Conservation (phyloP, 768 basidiomycete genomes). For the Gelatoporia subvermispora region DNA sequence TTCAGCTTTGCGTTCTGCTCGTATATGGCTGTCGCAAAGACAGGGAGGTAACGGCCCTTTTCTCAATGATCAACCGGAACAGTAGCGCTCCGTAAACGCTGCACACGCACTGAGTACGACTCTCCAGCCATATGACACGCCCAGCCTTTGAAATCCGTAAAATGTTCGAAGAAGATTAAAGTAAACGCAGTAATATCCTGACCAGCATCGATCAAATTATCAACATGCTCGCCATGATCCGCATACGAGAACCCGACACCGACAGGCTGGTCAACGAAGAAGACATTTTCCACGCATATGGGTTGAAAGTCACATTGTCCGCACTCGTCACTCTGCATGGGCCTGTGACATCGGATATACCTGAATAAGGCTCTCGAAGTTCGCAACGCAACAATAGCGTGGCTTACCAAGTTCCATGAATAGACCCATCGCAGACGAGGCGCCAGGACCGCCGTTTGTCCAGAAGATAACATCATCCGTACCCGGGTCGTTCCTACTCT, state of each 20-base stretch:
- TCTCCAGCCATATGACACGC: slow-evolving; percentile 38
- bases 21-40: slow-evolving; percentile 43
- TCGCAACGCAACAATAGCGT: neutral
- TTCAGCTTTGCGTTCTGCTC: slow-evolving; percentile 41
- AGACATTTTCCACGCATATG: slow-evolving; percentile 66
- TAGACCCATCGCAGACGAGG: slow-evolving; percentile 25
- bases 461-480: slow-evolving; percentile 26
- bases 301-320: slow-evolving; percentile 48
- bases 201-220: slow-evolving; percentile 47
- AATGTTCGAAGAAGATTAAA: slow-evolving; percentile 70
- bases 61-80: neutral
- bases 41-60: slow-evolving; percentile 49
- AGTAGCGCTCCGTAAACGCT: no score
- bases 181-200: slow-evolving; percentile 69
- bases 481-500: slow-evolving; percentile 32
- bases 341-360: slow-evolving; percentile 54
- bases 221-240: slow-evolving; percentile 56
- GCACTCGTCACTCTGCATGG: slow-evolving; percentile 60
- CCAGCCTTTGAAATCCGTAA: slow-evolving; percentile 64
- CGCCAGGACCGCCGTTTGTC: slow-evolving; percentile 31
- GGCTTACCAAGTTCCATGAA: slow-evolving; percentile 43
- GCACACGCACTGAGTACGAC: slow-evolving; percentile 45
- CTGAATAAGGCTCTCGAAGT: slow-evolving; percentile 45
- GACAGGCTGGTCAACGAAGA: slow-evolving; percentile 41
- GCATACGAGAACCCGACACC: slow-evolving; percentile 38